Base-by-base conservation (phyloP, 1,284 basidiomycete species). In the Rhizopogon hawkerae region DNA sequence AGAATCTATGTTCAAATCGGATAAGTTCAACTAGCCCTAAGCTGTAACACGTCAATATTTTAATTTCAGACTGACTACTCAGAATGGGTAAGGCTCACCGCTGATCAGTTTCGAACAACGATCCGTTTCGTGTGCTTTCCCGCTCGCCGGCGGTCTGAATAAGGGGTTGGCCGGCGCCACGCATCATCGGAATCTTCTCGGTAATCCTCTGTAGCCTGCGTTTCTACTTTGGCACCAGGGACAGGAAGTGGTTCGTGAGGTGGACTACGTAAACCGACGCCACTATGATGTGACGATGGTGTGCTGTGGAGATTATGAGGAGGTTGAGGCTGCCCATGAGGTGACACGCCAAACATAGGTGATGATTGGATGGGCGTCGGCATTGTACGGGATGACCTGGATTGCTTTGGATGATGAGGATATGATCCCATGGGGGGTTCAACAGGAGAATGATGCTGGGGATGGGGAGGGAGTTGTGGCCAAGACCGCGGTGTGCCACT, bases 51-150 rank as follows among this genome's bases (percentile, higher is more conserved):
- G 37, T 38, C 4, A 16, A 16, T 14, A 14, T 10, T 26, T 26
- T 31, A 31, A 31, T 31, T 11, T 31, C 29, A 31, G 3, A 31
- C 29, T 1, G 29, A 37, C 16, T 56, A 55, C 50, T 57, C 47
- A 43, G 54, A 5, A 4, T 10, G 39, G 44, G 26, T 6, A n/a
- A 16, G 5, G 50, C 56, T 38, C 45, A 60, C 56, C 44, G 33
- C 2, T 21, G 21, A 37, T 70, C 63, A 79, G 56, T 64, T 71
- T 56, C 74, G 66, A 48, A 81, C 76, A 54, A 81, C 73, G 34
- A 83, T 78, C 45, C 84, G 73, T 58, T 72, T 73, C 16, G 83
- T 86, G 60, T 86, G 84, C 60, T 86, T 86, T 39, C 83, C 83
- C 47, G 83, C 83, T 48, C 83, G 71, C 51, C 83, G 69, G 13